Conservation (phyloP, 1,139 yeast species). For the Protomyces pachydermus region DNA sequence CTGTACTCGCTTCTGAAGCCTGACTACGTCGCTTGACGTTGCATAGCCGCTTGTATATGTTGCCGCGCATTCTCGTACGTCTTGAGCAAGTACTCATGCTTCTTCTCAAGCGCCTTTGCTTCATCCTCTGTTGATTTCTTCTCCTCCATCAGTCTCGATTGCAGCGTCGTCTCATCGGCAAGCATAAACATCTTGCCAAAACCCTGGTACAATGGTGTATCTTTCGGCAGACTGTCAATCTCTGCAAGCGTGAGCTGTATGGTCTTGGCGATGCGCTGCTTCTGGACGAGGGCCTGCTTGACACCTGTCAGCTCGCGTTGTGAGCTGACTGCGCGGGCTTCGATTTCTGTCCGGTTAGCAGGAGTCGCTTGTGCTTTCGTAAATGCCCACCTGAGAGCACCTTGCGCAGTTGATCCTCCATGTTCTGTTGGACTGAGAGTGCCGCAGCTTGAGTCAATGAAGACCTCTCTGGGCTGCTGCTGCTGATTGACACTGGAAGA, state of each 20-base stretch:
- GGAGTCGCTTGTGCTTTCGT: neutral
- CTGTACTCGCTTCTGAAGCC: too few relatives aligned
- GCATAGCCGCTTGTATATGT: conserved; percentile 19
- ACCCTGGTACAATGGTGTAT: conserved; percentile 17
- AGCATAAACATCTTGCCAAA: conserved; percentile 22
- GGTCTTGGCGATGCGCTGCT: conserved; percentile 1
- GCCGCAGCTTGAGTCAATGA: too few relatives aligned
- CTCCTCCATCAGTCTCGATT: conserved; percentile 4
- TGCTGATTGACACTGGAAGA: too few relatives aligned
- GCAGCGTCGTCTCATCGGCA: conserved; percentile 3
- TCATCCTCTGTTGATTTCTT: conserved; percentile 18
- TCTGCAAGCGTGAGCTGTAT: conserved; percentile 21
- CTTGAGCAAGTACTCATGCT: conserved; percentile 11
- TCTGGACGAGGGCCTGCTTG: conserved; percentile 8
- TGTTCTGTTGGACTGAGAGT: neutral
- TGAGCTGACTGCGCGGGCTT: conserved; percentile 18
- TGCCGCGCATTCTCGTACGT: conserved; percentile 24
- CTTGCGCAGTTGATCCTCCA: neutral
- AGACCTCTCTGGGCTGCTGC: too few relatives aligned
- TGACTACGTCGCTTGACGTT: neutral
- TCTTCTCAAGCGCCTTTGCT: conserved; percentile 14
- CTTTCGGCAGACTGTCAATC: conserved; percentile 2
- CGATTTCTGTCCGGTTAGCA: conserved; percentile 5
- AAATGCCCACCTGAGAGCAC: neutral
- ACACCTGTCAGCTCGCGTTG: conserved; percentile 15